Percentiles rank a stretch among this genome's conserved stretches.
These are phyloP conservation scores for Penicillium dipodomyicola DNA, from an alignment of 495 filamentous ascomycete species.

Conservation along the genomic window DNA sequence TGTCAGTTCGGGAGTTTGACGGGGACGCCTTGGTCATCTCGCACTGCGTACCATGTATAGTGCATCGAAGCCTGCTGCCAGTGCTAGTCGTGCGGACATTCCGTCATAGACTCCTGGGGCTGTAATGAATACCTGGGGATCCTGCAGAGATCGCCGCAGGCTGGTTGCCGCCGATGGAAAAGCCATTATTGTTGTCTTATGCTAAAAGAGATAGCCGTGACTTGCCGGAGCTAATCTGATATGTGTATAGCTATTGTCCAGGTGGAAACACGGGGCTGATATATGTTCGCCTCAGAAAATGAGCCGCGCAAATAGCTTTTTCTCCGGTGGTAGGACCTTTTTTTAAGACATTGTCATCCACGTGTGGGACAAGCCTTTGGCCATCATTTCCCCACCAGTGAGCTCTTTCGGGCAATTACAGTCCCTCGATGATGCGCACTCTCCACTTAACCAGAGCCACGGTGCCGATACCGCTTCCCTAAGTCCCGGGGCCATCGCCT, in stretches of 20 bases:
- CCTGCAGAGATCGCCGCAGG: constrained; percentile 30
- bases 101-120: constrained; percentile 71
- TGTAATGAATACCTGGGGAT: constrained; percentile 42
- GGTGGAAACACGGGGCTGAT: not conserved
- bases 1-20: constrained; percentile 6
- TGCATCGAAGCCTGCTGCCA: constrained; percentile 58
- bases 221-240: not conserved
- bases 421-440: constrained; percentile 1
- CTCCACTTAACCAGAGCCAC: not conserved
- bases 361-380: constrained; percentile 5
- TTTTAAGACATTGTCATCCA: not conserved
- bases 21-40: not conserved
- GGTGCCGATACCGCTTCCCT: not conserved
- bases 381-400: constrained; percentile 1
- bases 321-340: not conserved
- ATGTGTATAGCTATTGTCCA: not conserved
- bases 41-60: constrained; percentile 58
- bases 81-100: constrained; percentile 61
- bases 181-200: constrained; percentile 24
- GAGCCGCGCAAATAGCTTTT: not conserved
- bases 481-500: not conserved
- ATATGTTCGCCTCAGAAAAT: not conserved
- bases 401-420: not conserved
- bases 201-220: not conserved
- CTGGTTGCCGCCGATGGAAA: constrained; percentile 32